Conservation (phyloP, 495 filamentous ascomycete species). For the Daldinia caldariorum region DNA sequence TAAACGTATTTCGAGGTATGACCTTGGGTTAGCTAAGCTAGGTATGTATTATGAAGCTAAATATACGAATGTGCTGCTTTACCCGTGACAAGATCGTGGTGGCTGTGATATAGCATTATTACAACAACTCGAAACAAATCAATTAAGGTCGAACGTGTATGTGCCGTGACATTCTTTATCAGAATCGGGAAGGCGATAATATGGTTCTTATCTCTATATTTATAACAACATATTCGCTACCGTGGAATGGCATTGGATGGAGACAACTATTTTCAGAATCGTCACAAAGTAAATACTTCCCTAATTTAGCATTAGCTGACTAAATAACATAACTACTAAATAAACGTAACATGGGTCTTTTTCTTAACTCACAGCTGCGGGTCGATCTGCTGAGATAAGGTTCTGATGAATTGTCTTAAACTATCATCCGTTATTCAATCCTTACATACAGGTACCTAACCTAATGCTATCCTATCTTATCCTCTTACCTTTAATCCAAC, state of each 20-base stretch:
- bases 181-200: not conserved
- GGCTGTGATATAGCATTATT: not conserved
- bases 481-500: not conserved
- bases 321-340: no score
- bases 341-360: not conserved
- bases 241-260: no score
- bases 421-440: no score
- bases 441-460: no score
- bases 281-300: no score
- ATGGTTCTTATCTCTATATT: not conserved
- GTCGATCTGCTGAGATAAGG: conserved; percentile 30
- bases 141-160: not conserved
- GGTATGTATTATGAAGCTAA: not conserved
- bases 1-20: not conserved
- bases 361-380: not conserved
- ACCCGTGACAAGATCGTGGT: not conserved
- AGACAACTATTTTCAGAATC: not conserved
- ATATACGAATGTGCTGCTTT: not conserved
- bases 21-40: no score
- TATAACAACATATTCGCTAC: not conserved
- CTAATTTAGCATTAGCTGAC: no score
- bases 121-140: not conserved
- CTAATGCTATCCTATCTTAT: no score
- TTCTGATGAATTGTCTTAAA: conserved; percentile 26
- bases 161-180: not conserved